phyloP scores from a whole-genome alignment of 2,329 filamentous ascomycete genomes.

The Aspergillus alliaceus region DNA sequence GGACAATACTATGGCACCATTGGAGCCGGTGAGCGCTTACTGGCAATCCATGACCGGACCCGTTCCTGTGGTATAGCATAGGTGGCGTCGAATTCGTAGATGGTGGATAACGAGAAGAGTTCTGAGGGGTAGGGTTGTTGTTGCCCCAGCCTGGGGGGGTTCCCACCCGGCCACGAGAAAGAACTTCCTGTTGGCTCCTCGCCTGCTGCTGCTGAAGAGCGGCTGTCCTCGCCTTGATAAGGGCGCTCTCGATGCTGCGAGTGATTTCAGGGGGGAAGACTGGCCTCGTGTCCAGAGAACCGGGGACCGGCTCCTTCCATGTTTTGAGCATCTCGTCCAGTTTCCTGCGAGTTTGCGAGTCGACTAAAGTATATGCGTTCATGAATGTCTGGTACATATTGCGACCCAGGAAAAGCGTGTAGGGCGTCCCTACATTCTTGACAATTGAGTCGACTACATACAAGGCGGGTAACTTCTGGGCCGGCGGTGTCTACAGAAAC shows the following conservation, averaged over 20 bases:
- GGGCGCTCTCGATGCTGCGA: slow-evolving; percentile 86
- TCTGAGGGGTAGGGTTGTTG: slow-evolving; percentile 69
- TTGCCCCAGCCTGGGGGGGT: slow-evolving; percentile 64
- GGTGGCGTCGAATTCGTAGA: slow-evolving; percentile 21
- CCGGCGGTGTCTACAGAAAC: slow-evolving; percentile 71
- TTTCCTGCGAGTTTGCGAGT: slow-evolving; percentile 76
- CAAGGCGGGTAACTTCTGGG: slow-evolving; percentile 89
- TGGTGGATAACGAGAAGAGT: slow-evolving; percentile 42
- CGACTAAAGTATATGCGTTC: slow-evolving; percentile 91
- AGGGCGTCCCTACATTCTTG: slow-evolving; percentile 97
- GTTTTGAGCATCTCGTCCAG: slow-evolving; percentile 98
- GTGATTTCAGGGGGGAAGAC: slow-evolving; percentile 88
- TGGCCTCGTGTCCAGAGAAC: slow-evolving; percentile 86
- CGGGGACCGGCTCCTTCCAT: slow-evolving; percentile 95
- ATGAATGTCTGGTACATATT: slow-evolving; percentile 94
- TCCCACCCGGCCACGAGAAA: slow-evolving; percentile 52
- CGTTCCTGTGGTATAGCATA: slow-evolving; percentile 31
- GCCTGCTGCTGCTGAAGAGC: slow-evolving; percentile 49
- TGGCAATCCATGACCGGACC: slow-evolving; percentile 27
- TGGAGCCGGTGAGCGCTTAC: slow-evolving; percentile 14
- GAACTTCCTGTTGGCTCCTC: slow-evolving; percentile 57
- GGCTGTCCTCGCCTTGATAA: slow-evolving; percentile 77
- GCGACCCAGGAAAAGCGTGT: slow-evolving; percentile 90
- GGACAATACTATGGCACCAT: neutral
- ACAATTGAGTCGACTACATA: slow-evolving; percentile 98